Evolutionary conservation across 2,329 filamentous ascomycete genomes (phyloP).

Genomic region (Emericellopsis atlantica): DNA sequence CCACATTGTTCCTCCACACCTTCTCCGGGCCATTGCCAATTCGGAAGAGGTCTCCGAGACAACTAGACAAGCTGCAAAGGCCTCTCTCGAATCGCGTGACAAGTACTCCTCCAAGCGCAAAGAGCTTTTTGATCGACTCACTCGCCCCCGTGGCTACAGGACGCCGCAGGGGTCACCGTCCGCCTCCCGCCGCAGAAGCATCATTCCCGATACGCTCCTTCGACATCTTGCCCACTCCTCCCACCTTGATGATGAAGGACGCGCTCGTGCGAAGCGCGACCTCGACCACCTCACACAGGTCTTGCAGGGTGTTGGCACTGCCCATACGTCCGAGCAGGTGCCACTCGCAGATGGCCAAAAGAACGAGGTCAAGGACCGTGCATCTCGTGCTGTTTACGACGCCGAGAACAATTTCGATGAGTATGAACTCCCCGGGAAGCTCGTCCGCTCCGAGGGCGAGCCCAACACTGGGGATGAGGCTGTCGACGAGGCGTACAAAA

Average conservation of each 20-base stretch:
- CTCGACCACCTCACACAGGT: constrained; percentile 19
- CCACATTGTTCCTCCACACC: constrained; percentile 31
- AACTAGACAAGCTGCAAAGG: constrained; percentile 20
- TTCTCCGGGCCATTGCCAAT: constrained; percentile 28
- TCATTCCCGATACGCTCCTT: constrained; percentile 26
- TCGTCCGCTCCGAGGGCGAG: constrained; percentile 29
- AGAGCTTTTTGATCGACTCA: constrained; percentile 20
- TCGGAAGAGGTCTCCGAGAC: constrained; percentile 21
- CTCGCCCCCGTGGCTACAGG: constrained; percentile 16
- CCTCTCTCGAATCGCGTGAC: constrained; percentile 20
- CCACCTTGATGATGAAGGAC: constrained; percentile 23
- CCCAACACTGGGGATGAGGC: constrained; percentile 23
- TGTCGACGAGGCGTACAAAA: constrained; percentile 36
- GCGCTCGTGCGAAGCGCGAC: constrained; percentile 21
- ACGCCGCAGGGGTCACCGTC: constrained; percentile 3
- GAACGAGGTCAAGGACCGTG: constrained; percentile 4
- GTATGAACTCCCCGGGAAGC: constrained; percentile 24
- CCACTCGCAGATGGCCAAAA: constrained; percentile 3
- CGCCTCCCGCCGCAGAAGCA: constrained; percentile 10
- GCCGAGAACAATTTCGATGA: constrained; percentile 24
- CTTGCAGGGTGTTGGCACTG: not conserved
- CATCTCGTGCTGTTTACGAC: constrained; percentile 29
- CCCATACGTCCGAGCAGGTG: constrained; percentile 12
- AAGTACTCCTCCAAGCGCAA: constrained; percentile 15
- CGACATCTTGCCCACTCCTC: constrained; percentile 22